Percentiles rank a stretch among this genome's conserved stretches.
phyloP scores from a whole-genome alignment of 1,139 yeast species.

The Saccharomyces hybrid region DNA sequence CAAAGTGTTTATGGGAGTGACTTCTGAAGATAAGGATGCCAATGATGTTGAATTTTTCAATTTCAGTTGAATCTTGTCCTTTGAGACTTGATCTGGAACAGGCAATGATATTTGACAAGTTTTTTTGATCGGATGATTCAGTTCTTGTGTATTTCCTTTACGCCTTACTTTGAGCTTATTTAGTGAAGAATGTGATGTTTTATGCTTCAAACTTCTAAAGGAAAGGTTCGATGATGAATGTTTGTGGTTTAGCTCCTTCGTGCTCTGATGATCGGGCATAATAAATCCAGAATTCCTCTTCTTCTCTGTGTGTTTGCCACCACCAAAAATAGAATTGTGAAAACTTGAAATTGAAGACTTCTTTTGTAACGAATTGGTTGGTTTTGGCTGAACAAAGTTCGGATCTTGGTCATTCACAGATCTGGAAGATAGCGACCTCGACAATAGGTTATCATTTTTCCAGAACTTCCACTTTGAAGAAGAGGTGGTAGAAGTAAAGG shows the following conservation, averaged over 20 bases:
- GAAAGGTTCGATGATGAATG: not conserved
- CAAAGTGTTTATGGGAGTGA: conserved; percentile 15
- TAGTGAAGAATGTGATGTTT: conserved; percentile 29
- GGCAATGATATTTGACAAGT: conserved; percentile 44
- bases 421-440: not conserved
- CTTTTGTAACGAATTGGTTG: conserved; percentile 11
- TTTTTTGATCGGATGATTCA: conserved; percentile 9
- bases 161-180: conserved; percentile 27
- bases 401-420: not conserved
- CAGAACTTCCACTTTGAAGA: conserved; percentile 32
- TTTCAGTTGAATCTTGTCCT: conserved; percentile 47
- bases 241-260: conserved; percentile 10
- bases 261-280: not conserved
- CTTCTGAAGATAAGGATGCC: conserved; percentile 35
- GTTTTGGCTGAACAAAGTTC: not conserved
- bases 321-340: conserved; percentile 16
- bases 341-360: conserved; percentile 22
- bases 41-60: conserved; percentile 47
- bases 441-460: conserved; percentile 19
- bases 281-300: conserved; percentile 4
- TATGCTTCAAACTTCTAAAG: conserved; percentile 21
- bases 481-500: not conserved
- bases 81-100: conserved; percentile 46
- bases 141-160: conserved; percentile 16
- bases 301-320: conserved; percentile 5